Conservation (phyloP, 345 rosid genomes). For the Eucalyptus paniculata region DNA sequence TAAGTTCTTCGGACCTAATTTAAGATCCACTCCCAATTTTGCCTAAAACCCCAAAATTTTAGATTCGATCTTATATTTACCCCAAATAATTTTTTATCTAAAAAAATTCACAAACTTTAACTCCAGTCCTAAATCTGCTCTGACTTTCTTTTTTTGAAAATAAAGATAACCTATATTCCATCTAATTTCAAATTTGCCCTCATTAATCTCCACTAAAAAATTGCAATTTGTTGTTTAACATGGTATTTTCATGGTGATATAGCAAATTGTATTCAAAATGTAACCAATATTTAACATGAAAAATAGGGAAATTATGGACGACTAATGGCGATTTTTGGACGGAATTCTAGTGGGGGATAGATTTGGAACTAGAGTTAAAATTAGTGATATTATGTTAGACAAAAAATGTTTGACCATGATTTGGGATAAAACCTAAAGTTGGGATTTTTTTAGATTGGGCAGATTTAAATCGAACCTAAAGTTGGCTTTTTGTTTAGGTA, state of each 20-base stretch:
- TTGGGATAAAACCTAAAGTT: not conserved
- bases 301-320: not conserved
- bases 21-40: not conserved
- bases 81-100: fast-evolving
- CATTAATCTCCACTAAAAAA: fast-evolving
- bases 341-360: not conserved
- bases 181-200: not conserved
- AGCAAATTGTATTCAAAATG: not conserved
- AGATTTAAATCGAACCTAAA: not conserved
- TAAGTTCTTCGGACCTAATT: not conserved
- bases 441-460: not conserved
- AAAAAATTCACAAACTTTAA: not conserved
- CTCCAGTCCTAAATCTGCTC: fast-evolving
- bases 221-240: not conserved
- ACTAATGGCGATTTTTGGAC: fast-evolving
- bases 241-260: not conserved
- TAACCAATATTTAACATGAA: not conserved
- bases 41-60: not conserved
- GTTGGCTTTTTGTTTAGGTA: not conserved
- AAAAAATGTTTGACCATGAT: not conserved
- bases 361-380: not conserved
- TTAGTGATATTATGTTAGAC: not conserved
- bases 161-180: not conserved
- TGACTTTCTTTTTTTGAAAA: not conserved
- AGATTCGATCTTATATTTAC: not conserved